These are phyloP conservation scores for Boletus edulis DNA, from an alignment of 768 basidiomycete genomes.

Conservation along the genomic window DNA sequence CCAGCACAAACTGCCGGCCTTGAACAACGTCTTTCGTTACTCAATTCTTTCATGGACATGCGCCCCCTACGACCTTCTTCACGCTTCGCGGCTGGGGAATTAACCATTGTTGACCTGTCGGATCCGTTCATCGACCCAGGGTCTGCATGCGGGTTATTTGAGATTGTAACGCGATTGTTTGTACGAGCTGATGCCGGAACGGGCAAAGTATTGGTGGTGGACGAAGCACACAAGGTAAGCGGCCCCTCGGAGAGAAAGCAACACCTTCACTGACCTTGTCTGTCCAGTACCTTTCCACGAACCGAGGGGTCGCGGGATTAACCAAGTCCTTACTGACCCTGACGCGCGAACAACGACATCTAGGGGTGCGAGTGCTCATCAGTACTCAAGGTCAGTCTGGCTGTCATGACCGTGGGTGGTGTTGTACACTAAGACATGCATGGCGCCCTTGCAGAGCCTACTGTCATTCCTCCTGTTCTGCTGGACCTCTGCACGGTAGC, in stretches of 20 bases:
- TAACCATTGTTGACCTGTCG: slow-evolving; percentile 66
- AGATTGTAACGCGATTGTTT: slow-evolving; percentile 61
- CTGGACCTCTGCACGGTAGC: slow-evolving; percentile 61
- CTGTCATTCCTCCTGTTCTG: slow-evolving; percentile 59
- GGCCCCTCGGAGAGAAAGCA: not conserved
- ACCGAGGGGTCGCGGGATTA: slow-evolving; percentile 45
- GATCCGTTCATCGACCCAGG: slow-evolving; percentile 66
- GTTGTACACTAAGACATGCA: not conserved
- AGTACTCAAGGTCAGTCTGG: slow-evolving; percentile 59
- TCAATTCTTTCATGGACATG: slow-evolving; percentile 52
- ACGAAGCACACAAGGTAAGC: slow-evolving; percentile 70
- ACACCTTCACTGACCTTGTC: not conserved
- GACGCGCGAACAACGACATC: slow-evolving; percentile 64
- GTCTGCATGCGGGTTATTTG: slow-evolving; percentile 63
- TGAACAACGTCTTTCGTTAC: slow-evolving; percentile 56
- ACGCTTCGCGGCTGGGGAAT: slow-evolving; percentile 51
- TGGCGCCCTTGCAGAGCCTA: slow-evolving; percentile 48
- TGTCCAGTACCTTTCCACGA: slow-evolving; percentile 51
- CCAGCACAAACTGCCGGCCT: slow-evolving; percentile 52
- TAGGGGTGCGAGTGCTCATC: slow-evolving; percentile 69
- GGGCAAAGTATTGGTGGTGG: slow-evolving; percentile 64
- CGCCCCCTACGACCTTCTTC: not conserved
- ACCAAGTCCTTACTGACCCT: slow-evolving; percentile 54
- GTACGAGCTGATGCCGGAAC: slow-evolving; percentile 52
- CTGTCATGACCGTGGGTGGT: not conserved